Conservation (phyloP, 2,329 filamentous ascomycete species). For the Talaromyces piceae region DNA sequence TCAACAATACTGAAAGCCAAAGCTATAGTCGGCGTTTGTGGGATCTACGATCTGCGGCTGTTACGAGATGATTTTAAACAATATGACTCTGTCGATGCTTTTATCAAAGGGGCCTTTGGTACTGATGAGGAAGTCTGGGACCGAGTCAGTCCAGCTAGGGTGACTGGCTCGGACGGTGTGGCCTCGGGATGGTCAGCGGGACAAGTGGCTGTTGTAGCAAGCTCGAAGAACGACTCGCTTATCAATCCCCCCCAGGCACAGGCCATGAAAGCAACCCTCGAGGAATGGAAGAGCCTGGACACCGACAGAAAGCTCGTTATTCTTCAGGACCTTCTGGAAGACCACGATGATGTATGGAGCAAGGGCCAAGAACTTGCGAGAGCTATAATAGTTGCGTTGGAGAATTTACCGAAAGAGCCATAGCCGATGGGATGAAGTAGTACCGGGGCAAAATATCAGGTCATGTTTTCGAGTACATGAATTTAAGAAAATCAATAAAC, state of each 20-base stretch:
- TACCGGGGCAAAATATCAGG: neutral
- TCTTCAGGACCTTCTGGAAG: slow-evolving; percentile 30
- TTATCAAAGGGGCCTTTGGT: slow-evolving; percentile 38
- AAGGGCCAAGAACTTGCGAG: slow-evolving; percentile 34
- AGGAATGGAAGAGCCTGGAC: slow-evolving; percentile 40
- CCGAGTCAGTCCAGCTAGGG: slow-evolving; percentile 32
- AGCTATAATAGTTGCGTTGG: slow-evolving; percentile 26
- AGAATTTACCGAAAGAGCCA: slow-evolving; percentile 15
- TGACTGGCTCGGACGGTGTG: slow-evolving; percentile 20
- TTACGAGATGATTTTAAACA: slow-evolving; percentile 27
- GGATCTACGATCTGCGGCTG: slow-evolving; percentile 37
- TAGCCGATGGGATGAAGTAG: neutral
- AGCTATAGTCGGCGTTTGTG: slow-evolving; percentile 36
- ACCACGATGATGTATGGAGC: slow-evolving; percentile 37
- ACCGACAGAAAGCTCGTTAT: slow-evolving; percentile 33
- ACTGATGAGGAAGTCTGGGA: slow-evolving; percentile 31
- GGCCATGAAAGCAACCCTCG: slow-evolving; percentile 44
- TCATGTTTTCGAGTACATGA: neutral
- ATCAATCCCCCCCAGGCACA: slow-evolving; percentile 33
- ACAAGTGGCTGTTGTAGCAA: slow-evolving; percentile 31
- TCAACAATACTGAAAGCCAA: slow-evolving; percentile 21
- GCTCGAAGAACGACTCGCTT: slow-evolving; percentile 35
- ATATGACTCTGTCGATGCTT: slow-evolving; percentile 30
- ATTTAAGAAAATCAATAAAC: neutral
- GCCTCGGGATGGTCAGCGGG: slow-evolving; percentile 29